Conservation (phyloP, 2,329 filamentous ascomycete genomes). For the Tolypocladium guangdongense region DNA sequence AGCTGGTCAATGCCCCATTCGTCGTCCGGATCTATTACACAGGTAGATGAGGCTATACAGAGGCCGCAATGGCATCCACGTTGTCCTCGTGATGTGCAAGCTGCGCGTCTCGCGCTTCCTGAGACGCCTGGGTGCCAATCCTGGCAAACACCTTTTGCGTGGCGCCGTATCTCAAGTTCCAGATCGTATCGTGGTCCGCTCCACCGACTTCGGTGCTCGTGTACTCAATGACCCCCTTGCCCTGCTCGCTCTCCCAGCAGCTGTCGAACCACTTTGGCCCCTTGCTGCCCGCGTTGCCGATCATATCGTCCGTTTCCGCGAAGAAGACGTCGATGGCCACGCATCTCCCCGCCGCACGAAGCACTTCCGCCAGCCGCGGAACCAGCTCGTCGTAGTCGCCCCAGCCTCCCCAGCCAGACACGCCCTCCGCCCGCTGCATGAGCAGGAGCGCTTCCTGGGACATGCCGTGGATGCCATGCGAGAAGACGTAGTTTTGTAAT, state of each 20-base stretch:
- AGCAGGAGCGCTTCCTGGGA: slow-evolving; percentile 16
- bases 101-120: neutral
- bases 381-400: slow-evolving; percentile 18
- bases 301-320: slow-evolving; percentile 17
- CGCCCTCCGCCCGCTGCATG: slow-evolving; percentile 11
- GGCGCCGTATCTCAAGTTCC: slow-evolving; percentile 10
- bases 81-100: neutral
- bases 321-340: slow-evolving; percentile 16
- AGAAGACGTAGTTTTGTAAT: slow-evolving; percentile 13
- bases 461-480: slow-evolving; percentile 13
- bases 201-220: slow-evolving; percentile 10
- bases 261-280: slow-evolving; percentile 17
- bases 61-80: neutral
- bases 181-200: slow-evolving; percentile 16
- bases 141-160: slow-evolving; percentile 9
- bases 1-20: too few relatives aligned
- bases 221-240: slow-evolving; percentile 10
- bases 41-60: neutral
- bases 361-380: slow-evolving; percentile 10
- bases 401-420: slow-evolving; percentile 17
- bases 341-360: slow-evolving; percentile 5
- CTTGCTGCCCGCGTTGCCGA: slow-evolving; percentile 13
- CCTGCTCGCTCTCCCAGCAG: slow-evolving; percentile 11
- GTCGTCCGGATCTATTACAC: neutral
- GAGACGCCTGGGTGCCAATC: neutral